phyloP scores from a whole-genome alignment of 129 eudicot species.

The Pittosporum tobira region DNA sequence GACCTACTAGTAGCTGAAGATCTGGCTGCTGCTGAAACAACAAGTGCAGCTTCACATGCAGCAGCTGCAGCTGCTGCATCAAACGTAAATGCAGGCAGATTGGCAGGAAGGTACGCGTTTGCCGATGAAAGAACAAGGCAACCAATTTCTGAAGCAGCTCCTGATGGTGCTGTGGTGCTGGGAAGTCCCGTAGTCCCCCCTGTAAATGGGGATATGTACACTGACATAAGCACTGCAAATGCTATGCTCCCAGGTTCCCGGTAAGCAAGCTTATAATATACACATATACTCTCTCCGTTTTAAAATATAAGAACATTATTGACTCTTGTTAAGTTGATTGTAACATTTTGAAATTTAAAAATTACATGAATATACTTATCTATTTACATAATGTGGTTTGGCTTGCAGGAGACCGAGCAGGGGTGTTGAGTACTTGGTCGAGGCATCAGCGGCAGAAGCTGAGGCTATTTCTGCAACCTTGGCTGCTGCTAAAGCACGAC shows the following conservation, averaged over 20 bases:
- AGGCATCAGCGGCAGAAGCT: conserved; percentile 99
- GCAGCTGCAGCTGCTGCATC: conserved; percentile 89
- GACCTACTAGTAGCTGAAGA: conserved; percentile 93
- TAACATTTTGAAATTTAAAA: too few relatives aligned
- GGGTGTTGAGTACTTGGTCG: conserved; percentile 90
- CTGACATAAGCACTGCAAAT: conserved; percentile 91
- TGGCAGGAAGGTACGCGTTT: conserved; percentile 56
- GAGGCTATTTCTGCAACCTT: conserved; percentile 81
- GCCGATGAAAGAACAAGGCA: conserved; percentile 66
- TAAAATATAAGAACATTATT: too few relatives aligned
- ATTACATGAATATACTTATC: too few relatives aligned
- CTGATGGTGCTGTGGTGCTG: conserved; percentile 79
- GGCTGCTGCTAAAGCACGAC: conserved; percentile 95
- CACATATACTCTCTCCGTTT: too few relatives aligned
- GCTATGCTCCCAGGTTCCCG: conserved; percentile 65
- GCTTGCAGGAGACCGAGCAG: conserved; percentile 58
- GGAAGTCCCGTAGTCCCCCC: conserved; percentile 95
- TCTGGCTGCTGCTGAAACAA: conserved; percentile 86
- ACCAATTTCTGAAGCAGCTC: conserved; percentile 31
- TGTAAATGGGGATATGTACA: conserved; percentile 70
- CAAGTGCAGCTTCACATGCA: conserved; percentile 82
- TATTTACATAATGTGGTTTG: background rate
- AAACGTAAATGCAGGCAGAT: conserved; percentile 53
- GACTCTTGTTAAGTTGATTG: too few relatives aligned
- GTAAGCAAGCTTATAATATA: conserved; percentile 24